phyloP scores from a whole-genome alignment of 2,329 filamentous ascomycete genomes.

The Colletotrichum tropicicola region DNA sequence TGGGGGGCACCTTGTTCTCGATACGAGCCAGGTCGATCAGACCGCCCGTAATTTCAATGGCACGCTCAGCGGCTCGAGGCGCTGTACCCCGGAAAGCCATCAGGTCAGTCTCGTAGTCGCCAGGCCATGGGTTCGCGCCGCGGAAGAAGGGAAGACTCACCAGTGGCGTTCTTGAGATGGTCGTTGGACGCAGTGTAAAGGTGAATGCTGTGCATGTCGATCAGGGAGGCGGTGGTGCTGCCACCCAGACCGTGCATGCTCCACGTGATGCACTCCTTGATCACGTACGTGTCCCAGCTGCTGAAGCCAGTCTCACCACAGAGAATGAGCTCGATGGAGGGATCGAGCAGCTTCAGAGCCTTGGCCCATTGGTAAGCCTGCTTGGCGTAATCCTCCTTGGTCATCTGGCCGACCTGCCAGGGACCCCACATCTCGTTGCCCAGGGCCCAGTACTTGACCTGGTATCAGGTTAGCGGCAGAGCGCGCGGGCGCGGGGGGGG shows the following conservation, averaged over 20 bases:
- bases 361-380: conserved; percentile 78
- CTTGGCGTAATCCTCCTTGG: conserved; percentile 74
- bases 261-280: conserved; percentile 70
- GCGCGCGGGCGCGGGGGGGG: no score
- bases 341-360: conserved; percentile 76
- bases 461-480: neutral
- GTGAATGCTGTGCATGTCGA: conserved; percentile 86
- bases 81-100: conserved; percentile 47
- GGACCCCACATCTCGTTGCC: conserved; percentile 79
- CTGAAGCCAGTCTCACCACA: conserved; percentile 77
- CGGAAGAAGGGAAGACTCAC: neutral
- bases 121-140: no score
- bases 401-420: conserved; percentile 74
- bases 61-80: conserved; percentile 75
- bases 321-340: conserved; percentile 73
- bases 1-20: conserved; percentile 69
- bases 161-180: conserved; percentile 60
- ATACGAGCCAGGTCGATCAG: conserved; percentile 79
- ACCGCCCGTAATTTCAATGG: conserved; percentile 74
- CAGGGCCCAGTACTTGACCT: conserved; percentile 85
- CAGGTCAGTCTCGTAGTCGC: neutral
- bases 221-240: conserved; percentile 52
- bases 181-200: conserved; percentile 73
- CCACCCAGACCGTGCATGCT: conserved; percentile 43
- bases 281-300: conserved; percentile 77